A percentile compares a stretch with the other conserved stretches of the same genome.
phyloP scores from a whole-genome alignment of 1,139 yeast genomes.

The Suhomyces chickasaworum region DNA sequence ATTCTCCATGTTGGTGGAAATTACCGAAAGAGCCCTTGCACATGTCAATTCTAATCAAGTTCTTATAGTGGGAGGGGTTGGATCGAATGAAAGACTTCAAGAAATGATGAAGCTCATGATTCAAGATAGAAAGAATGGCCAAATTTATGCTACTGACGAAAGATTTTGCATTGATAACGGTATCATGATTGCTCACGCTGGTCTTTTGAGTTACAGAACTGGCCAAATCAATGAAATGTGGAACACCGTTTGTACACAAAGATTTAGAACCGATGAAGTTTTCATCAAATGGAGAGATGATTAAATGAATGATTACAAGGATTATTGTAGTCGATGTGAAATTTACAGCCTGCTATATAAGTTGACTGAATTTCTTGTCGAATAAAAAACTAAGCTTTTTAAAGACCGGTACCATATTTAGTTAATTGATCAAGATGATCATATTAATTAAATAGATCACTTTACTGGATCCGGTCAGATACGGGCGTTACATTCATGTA shows the following conservation, averaged over 20 bases:
- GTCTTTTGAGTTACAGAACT: constrained; percentile 80
- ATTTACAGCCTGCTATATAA: constrained; percentile 3
- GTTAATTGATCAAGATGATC: too few species aligned
- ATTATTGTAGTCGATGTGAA: constrained; percentile 6
- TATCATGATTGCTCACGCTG: constrained; percentile 99
- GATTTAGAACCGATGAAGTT: constrained; percentile 93
- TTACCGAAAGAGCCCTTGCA: constrained; percentile 98
- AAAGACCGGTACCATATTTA: too few species aligned
- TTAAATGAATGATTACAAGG: constrained; percentile 18
- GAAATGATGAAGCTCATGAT: constrained; percentile 98
- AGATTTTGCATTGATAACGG: constrained; percentile 97
- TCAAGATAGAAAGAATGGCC: constrained; percentile 75
- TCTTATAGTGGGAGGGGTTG: constrained; percentile 96
- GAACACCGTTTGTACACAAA: constrained; percentile 87
- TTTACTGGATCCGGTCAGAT: constrained; percentile 32
- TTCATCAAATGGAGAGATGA: constrained; percentile 84
- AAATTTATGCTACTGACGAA: constrained; percentile 91
- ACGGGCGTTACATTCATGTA: constrained; percentile 42
- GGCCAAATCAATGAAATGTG: constrained; percentile 64
- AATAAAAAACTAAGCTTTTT: constrained; percentile 20
- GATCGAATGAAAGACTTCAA: constrained; percentile 87
- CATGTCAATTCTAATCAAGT: constrained; percentile 91
- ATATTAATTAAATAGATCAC: too few species aligned
- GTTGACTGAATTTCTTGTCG: constrained; percentile 6
- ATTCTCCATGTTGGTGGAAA: constrained; percentile 95